A percentile compares a stretch with the other conserved stretches of the same genome.
These are phyloP conservation scores for Massarina eburnea DNA, from an alignment of 2,329 filamentous ascomycete species.

Conservation along the genomic window DNA sequence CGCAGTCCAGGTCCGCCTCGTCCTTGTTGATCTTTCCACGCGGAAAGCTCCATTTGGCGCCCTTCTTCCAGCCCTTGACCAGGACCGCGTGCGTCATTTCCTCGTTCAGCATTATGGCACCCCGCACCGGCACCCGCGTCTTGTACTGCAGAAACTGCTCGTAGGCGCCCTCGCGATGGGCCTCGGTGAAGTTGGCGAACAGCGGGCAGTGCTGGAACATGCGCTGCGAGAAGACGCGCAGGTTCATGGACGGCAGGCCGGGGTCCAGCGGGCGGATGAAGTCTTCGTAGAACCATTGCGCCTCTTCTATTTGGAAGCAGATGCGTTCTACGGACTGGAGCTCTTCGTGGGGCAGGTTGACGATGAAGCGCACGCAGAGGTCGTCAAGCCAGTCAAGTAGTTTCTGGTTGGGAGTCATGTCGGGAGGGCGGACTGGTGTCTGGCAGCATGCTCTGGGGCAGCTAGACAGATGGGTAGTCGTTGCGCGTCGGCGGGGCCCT, in stretches of 20 bases:
- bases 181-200: slow-evolving; percentile 75
- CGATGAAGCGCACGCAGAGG: slow-evolving; percentile 95
- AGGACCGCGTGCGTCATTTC: slow-evolving; percentile 93
- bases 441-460: slow-evolving; percentile 60
- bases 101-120: slow-evolving; percentile 88
- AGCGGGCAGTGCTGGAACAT: slow-evolving; percentile 95
- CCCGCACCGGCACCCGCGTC: slow-evolving; percentile 87
- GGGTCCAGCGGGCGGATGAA: slow-evolving; percentile 92
- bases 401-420: slow-evolving; percentile 76
- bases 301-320: slow-evolving; percentile 98
- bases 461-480: slow-evolving; percentile 11
- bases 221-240: slow-evolving; percentile 81
- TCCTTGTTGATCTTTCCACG: slow-evolving; percentile 98
- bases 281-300: slow-evolving; percentile 99
- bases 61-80: slow-evolving; percentile 98
- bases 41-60: slow-evolving; percentile 94
- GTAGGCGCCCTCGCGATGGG: slow-evolving; percentile 80
- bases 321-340: slow-evolving; percentile 87
- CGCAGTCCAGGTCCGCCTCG: slow-evolving; percentile 90
- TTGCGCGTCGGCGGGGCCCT: slow-evolving; percentile 12
- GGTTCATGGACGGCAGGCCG: slow-evolving; percentile 77
- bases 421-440: slow-evolving; percentile 52
- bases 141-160: slow-evolving; percentile 94
- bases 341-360: slow-evolving; percentile 92
- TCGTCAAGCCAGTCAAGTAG: slow-evolving; percentile 98